Conservation (phyloP, 192 early-diverging fungal species). For the Chytriomyces sp. region DNA sequence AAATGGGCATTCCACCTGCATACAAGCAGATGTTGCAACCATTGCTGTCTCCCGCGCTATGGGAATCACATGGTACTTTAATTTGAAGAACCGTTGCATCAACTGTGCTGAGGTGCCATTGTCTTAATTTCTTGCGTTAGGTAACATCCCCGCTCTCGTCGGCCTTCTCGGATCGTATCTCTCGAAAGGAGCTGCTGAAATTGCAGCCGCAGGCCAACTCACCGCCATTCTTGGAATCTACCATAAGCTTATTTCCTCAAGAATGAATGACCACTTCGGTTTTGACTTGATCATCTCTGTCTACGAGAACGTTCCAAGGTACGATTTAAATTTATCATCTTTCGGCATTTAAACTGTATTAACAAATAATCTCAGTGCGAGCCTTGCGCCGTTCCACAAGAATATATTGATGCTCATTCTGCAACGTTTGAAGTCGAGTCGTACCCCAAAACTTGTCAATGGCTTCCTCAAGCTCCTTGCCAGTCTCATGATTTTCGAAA, state of each 20-base stretch:
- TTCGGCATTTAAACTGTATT: not conserved
- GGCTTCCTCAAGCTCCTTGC: constrained; percentile 73
- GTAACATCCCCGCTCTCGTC: constrained; percentile 94
- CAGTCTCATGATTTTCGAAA: constrained; percentile 68
- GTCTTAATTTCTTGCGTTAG: constrained; percentile 36
- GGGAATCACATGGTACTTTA: constrained; percentile 77
- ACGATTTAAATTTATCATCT: not conserved
- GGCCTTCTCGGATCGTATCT: constrained; percentile 87
- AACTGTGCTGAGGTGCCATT: not conserved
- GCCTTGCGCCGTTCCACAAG: constrained; percentile 59
- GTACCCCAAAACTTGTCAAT: constrained; percentile 65
- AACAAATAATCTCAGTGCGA: constrained; percentile 31
- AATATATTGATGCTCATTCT: constrained; percentile 67
- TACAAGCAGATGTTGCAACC: constrained; percentile 79
- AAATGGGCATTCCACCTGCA: constrained; percentile 65
- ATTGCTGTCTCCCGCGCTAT: constrained; percentile 83
- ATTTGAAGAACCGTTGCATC: not conserved
- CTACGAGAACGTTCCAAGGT: constrained; percentile 77
- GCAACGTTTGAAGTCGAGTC: constrained; percentile 59
- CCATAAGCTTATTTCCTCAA: constrained; percentile 87
- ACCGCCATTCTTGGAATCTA: constrained; percentile 89
- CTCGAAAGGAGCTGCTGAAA: constrained; percentile 68
- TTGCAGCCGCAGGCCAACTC: constrained; percentile 75
- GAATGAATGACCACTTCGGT: constrained; percentile 83
- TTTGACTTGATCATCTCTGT: constrained; percentile 82